Conservation (phyloP, 331 rosid species). For the Malus hybrid region DNA sequence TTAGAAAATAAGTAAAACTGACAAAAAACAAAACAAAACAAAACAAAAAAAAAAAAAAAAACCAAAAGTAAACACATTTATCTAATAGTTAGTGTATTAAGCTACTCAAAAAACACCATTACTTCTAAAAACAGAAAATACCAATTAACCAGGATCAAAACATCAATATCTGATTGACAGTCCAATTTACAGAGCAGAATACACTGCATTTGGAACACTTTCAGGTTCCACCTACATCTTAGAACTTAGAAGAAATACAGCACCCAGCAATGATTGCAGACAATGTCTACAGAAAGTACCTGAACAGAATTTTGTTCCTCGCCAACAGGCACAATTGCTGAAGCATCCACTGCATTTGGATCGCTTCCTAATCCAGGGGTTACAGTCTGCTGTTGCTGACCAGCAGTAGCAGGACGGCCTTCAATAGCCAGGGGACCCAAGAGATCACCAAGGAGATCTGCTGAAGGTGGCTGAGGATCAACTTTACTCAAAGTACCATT, state of each 20-base stretch:
- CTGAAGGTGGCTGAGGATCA: constrained; percentile 50
- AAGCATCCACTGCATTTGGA: constrained; percentile 43
- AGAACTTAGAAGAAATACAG: constrained; percentile 2
- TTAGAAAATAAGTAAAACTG: background rate
- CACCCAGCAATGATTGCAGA: constrained; percentile 1
- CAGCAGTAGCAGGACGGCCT: constrained; percentile 61
- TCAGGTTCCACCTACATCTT: background rate
- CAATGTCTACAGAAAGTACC: constrained; percentile 36
- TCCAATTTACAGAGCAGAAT: background rate
- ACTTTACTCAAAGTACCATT: constrained; percentile 59
- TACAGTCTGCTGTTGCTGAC: constrained; percentile 30
- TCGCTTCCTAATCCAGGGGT: constrained; percentile 44
- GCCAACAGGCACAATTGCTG: constrained; percentile 89
- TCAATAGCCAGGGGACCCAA: constrained; percentile 94
- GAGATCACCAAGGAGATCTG: constrained; percentile 75
- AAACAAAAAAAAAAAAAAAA: background rate
- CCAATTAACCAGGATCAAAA: background rate
- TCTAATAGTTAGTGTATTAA: background rate
- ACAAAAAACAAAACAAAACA: too few relatives aligned
- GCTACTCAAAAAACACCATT: background rate
- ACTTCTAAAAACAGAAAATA: background rate
- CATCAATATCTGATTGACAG: background rate
- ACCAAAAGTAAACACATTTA: background rate
- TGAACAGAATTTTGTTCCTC: constrained; percentile 67
- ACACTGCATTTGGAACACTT: background rate